These are phyloP conservation scores for Ceratobasidium papillatum DNA, from an alignment of 1,284 basidiomycete genomes.

Conservation along the genomic window DNA sequence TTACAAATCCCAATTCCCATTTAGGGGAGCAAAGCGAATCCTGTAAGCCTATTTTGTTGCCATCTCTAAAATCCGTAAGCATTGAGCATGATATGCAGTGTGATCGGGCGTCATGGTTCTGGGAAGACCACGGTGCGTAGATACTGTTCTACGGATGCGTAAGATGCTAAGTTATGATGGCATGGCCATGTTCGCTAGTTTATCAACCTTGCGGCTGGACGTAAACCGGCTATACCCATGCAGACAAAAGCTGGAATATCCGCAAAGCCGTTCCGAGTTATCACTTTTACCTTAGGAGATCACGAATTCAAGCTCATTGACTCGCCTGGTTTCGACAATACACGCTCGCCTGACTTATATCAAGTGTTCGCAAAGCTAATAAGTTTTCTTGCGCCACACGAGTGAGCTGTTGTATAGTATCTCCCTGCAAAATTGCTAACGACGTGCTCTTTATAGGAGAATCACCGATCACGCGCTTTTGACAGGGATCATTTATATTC, in stretches of 20 bases:
- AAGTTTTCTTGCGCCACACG: neutral
- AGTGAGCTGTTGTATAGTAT: neutral
- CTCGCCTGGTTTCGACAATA: slow-evolving; percentile 23
- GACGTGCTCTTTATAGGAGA: neutral
- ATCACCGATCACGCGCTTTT: neutral
- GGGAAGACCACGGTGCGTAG: slow-evolving; percentile 13
- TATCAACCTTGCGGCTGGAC: neutral
- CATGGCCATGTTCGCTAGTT: neutral
- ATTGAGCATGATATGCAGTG: neutral
- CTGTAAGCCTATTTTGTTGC: neutral
- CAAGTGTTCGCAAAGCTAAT: slow-evolving; percentile 9
- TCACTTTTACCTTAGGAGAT: neutral
- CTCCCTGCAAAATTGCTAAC: neutral
- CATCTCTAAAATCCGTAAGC: neutral
- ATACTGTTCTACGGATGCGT: neutral
- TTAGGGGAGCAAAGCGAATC: neutral
- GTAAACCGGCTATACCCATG: neutral
- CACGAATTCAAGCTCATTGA: slow-evolving; percentile 17
- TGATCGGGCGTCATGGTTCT: slow-evolving; percentile 11
- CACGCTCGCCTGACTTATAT: neutral
- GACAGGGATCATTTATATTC: slow-evolving; percentile 22
- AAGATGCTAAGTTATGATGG: neutral
- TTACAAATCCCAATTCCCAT: too few relatives aligned
- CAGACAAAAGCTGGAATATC: too few relatives aligned
- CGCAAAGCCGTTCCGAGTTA: neutral